Percentiles rank a stretch among this genome's conserved stretches.
Evolutionary conservation across 768 basidiomycete genomes (phyloP).

Genomic region (Strobilomyces dryophilus): DNA sequence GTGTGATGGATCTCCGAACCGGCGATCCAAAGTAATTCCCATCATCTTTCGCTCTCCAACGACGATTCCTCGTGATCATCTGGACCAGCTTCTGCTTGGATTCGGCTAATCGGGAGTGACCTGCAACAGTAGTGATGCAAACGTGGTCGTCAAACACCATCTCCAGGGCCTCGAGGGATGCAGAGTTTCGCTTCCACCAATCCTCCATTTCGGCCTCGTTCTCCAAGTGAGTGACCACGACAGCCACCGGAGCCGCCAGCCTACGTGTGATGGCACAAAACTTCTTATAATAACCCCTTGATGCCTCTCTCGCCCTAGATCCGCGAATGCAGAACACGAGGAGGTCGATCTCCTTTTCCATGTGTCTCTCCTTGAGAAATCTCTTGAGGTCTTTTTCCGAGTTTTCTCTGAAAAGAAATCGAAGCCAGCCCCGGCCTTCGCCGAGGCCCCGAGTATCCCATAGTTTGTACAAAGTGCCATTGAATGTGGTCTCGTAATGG

Average conservation of each 20-base stretch:
- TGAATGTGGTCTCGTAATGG: conserved; percentile 4
- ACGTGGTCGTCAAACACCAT: conserved; percentile 36
- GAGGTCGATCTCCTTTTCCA: conserved; percentile 32
- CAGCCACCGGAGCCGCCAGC: conserved; percentile 32
- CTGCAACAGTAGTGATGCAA: conserved; percentile 33
- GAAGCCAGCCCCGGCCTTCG: conserved; percentile 20
- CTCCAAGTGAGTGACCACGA: conserved; percentile 38
- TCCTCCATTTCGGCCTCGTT: conserved; percentile 20
- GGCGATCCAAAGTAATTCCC: conserved; percentile 14
- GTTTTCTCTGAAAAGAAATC: neutral
- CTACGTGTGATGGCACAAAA: conserved; percentile 36
- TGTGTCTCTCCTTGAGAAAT: conserved; percentile 20
- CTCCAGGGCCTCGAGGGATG: conserved; percentile 15
- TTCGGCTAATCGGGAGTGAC: conserved; percentile 3
- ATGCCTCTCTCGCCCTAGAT: conserved; percentile 28
- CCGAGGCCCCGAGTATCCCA: conserved; percentile 40
- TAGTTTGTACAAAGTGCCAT: conserved; percentile 9
- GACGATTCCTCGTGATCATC: conserved; percentile 7
- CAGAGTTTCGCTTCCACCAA: conserved; percentile 32
- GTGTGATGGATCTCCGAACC: neutral
- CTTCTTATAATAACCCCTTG: conserved; percentile 29
- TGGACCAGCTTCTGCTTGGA: conserved; percentile 14
- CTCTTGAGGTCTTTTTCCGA: conserved; percentile 19
- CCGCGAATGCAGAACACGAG: conserved; percentile 37
- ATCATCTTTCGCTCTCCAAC: conserved; percentile 3